phyloP scores from a whole-genome alignment of 305 asterid genomes.

The Plantago lanceolata region DNA sequence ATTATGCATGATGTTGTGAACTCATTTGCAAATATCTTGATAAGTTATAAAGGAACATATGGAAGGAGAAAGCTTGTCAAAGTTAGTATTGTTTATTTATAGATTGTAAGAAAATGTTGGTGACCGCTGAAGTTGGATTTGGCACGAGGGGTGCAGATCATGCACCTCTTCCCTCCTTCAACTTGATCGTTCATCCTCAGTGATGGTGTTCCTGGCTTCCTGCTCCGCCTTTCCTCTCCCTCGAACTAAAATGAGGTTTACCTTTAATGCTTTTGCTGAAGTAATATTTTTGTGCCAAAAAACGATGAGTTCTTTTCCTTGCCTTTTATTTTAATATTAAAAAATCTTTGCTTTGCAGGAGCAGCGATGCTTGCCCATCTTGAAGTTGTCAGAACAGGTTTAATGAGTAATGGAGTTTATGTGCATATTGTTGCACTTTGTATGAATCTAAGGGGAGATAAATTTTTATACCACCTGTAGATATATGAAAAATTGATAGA shows the following conservation, averaged over 20 bases:
- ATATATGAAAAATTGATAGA: not conserved
- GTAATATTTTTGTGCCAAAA: not conserved
- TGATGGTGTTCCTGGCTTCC: not conserved
- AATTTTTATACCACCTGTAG: not conserved
- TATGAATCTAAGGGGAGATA: not conserved
- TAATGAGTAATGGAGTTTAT: not conserved
- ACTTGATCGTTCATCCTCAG: not conserved
- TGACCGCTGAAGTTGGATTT: not conserved
- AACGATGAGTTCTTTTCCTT: not conserved
- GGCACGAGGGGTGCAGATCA: too few species aligned
- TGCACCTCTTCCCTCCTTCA: not conserved
- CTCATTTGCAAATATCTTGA: not conserved
- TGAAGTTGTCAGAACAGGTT: not conserved
- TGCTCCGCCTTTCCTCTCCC: not conserved
- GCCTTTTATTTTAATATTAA: not conserved
- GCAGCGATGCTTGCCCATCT: not conserved
- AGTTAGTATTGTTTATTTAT: not conserved
- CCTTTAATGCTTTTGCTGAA: not conserved
- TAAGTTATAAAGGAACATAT: conserved; percentile 2
- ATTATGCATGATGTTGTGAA: not conserved
- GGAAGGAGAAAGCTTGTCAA: not conserved
- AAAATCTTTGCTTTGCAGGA: not conserved
- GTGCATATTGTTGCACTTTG: not conserved
- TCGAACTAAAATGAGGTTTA: not conserved
- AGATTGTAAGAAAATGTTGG: not conserved